These are phyloP conservation scores for Trichosanthes truncata DNA, from an alignment of 306 rosid species.

Conservation along the genomic window DNA sequence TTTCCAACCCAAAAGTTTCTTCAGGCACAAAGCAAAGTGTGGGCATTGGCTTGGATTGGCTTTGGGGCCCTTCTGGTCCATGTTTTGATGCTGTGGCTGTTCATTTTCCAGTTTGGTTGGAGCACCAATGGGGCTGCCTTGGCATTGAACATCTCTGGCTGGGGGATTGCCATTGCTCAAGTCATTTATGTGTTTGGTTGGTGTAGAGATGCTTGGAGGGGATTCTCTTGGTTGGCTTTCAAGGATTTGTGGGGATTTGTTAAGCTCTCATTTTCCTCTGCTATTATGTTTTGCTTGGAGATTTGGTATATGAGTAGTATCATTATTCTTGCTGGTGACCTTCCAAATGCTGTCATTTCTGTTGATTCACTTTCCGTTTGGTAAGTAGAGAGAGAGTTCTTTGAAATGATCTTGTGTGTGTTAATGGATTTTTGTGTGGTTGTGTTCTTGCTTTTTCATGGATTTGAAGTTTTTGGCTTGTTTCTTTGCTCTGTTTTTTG, in stretches of 20 bases:
- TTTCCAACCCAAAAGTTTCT: conserved; percentile 76
- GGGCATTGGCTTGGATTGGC: conserved; percentile 49
- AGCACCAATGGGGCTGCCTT: conserved; percentile 60
- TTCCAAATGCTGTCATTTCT: conserved; percentile 32
- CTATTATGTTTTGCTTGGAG: conserved; percentile 76
- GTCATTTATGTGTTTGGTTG: conserved; percentile 52
- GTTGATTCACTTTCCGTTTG: conserved; percentile 48
- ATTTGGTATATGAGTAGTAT: conserved; percentile 33
- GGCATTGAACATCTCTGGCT: conserved; percentile 44
- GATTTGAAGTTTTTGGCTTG: background rate
- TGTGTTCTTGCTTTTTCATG: background rate
- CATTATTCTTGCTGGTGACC: conserved; percentile 24
- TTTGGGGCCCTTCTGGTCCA: conserved; percentile 32
- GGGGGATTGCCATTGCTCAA: conserved; percentile 49
- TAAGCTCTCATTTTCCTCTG: conserved; percentile 68
- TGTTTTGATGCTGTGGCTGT: conserved; percentile 42
- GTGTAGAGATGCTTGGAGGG: conserved; percentile 69
- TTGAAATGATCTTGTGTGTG: no score
- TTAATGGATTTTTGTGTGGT: background rate
- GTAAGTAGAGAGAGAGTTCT: conserved; percentile 10
- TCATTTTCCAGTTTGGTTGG: conserved; percentile 30
- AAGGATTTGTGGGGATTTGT: conserved; percentile 64
- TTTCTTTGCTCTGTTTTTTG: background rate
- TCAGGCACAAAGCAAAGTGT: conserved; percentile 64
- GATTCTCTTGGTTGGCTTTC: conserved; percentile 58